Conservation (phyloP, 495 filamentous ascomycete species). For the Astrothelium macrocarpum region DNA sequence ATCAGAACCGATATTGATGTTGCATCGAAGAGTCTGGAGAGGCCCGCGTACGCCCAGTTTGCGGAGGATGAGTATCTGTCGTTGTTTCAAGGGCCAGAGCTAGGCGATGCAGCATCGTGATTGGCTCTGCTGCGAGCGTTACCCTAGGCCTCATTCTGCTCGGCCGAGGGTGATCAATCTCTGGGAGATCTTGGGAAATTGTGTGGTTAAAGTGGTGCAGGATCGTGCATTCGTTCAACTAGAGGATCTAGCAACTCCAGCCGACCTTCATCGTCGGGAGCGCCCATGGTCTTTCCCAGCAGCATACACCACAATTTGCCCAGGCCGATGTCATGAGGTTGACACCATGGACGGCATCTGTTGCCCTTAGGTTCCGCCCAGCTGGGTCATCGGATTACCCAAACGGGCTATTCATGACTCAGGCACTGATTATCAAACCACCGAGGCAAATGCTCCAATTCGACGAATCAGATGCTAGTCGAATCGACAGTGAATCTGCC, state of each 20-base stretch:
- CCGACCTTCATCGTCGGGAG: neutral
- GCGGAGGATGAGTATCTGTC: conserved; percentile 38
- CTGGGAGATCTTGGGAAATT: neutral
- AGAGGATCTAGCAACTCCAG: neutral
- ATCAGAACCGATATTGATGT: conserved; percentile 84
- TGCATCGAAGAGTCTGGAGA: conserved; percentile 58
- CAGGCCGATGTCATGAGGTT: no score
- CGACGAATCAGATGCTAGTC: neutral
- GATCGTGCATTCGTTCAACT: neutral
- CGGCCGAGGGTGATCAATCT: neutral
- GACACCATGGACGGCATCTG: no score
- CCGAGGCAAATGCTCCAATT: neutral
- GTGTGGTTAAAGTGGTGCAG: neutral
- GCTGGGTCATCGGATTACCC: neutral
- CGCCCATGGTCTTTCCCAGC: no score
- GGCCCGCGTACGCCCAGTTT: conserved; percentile 55
- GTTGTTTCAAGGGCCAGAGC: conserved; percentile 18
- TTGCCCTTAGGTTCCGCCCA: no score
- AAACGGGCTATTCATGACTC: neutral
- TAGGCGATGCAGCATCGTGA: conserved; percentile 3
- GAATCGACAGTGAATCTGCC: neutral
- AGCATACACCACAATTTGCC: no score
- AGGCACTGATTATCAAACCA: neutral
- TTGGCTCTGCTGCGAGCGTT: neutral
- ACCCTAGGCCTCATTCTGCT: neutral